Percentiles rank a stretch among this genome's conserved stretches.
Evolutionary conservation across 176 grass and related monocot genomes (phyloP).

Genomic region (Secale cereale): DNA sequence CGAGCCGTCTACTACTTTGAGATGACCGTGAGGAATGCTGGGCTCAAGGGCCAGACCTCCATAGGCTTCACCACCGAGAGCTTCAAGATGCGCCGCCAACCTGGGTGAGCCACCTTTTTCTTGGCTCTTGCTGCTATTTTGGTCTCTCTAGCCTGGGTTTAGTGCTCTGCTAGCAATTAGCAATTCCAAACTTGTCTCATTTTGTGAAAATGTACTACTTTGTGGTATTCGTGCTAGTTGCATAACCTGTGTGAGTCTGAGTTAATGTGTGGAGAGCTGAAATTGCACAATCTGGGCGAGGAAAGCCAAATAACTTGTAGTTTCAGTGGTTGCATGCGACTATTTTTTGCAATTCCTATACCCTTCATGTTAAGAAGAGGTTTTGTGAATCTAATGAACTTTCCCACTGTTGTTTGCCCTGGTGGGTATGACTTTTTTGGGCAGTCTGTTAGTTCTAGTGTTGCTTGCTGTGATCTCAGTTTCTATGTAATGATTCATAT

Average conservation of each 20-base stretch:
- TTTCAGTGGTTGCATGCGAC: neutral
- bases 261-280: neutral
- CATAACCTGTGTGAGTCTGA: neutral
- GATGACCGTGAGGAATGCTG: conserved; percentile 78
- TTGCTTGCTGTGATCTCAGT: neutral
- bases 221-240: neutral
- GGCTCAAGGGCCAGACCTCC: conserved; percentile 59
- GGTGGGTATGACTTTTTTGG: neutral
- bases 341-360: neutral
- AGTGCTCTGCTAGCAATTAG: neutral
- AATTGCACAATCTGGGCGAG: neutral
- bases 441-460: neutral
- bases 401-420: neutral
- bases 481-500: neutral
- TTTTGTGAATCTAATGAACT: neutral
- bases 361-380: neutral
- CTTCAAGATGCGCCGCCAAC: conserved; percentile 90
- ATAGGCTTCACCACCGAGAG: conserved; percentile 79
- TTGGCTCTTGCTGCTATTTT: conserved; percentile 3
- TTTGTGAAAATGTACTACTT: neutral
- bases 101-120: conserved; percentile 46
- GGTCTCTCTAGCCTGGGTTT: neutral
- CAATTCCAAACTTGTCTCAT: neutral
- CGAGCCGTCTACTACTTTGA: conserved; percentile 81
- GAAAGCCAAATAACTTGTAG: neutral